phyloP scores from a whole-genome alignment of 257 asterid genomes.

The Oldenlandia corymbosa region DNA sequence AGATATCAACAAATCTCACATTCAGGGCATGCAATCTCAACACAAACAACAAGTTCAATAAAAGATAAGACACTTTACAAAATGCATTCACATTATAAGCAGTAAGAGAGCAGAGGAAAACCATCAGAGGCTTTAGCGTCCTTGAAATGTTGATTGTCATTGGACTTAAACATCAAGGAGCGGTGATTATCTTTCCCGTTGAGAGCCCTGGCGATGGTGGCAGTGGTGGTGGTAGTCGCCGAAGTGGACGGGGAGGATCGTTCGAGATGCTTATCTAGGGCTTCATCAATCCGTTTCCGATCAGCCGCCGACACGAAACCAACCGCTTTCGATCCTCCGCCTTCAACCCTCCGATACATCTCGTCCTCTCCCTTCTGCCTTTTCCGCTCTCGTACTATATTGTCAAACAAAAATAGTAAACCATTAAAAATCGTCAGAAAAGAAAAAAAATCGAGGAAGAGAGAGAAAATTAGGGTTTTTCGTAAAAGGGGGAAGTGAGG shows the following conservation, averaged over 20 bases:
- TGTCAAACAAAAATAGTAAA: constrained; percentile 16
- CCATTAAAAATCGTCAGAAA: constrained; percentile 11
- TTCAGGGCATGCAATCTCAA: neutral
- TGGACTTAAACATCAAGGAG: constrained; percentile 20
- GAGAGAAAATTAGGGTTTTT: constrained; percentile 20
- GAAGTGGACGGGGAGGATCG: constrained; percentile 37
- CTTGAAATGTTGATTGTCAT: constrained; percentile 23
- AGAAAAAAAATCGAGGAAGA: neutral
- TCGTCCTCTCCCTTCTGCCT: constrained; percentile 22
- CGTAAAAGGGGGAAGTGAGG: constrained; percentile 14
- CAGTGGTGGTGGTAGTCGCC: constrained; percentile 26
- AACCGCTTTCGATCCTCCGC: constrained; percentile 42
- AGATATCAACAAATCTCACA: no score
- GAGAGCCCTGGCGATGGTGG: constrained; percentile 17
- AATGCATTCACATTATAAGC: constrained; percentile 7
- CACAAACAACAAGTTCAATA: neutral
- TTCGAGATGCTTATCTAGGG: constrained; percentile 44
- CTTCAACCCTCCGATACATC: constrained; percentile 33
- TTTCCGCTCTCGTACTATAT: constrained; percentile 20
- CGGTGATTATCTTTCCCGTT: constrained; percentile 29
- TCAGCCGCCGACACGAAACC: constrained; percentile 33
- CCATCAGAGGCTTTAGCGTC: constrained; percentile 31
- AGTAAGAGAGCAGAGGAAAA: constrained; percentile 11
- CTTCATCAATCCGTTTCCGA: constrained; percentile 44
- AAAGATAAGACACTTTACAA: neutral